Conservation (phyloP, 1,139 yeast genomes). For the Taphrina betulina region DNA sequence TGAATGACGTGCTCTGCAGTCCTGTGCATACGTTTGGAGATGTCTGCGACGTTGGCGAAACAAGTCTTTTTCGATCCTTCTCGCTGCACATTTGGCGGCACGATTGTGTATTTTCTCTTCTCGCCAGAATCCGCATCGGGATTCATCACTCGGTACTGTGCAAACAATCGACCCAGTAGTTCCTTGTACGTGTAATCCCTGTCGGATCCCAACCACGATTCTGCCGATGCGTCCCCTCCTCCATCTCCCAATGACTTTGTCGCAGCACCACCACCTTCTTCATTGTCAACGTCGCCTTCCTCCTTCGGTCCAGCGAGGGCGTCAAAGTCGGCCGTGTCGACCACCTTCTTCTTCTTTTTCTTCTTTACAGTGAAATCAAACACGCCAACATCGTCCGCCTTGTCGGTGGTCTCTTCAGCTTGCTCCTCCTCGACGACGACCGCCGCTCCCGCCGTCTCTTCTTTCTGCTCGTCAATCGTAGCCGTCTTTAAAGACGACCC, state of each 20-base stretch:
- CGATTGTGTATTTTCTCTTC: conserved; percentile 90
- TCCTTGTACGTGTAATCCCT: conserved; percentile 74
- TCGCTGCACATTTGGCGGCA: conserved; percentile 95
- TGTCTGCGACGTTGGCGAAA: conserved; percentile 93
- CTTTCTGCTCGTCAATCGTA: conserved; percentile 45
- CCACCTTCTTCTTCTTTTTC: conserved; percentile 62
- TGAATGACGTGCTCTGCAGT: conserved; percentile 96
- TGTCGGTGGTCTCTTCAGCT: conserved; percentile 37
- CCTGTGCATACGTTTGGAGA: conserved; percentile 90
- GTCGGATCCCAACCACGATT: conserved; percentile 42
- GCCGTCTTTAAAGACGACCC: conserved; percentile 35
- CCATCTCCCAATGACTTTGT: not conserved
- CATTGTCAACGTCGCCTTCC: conserved; percentile 55
- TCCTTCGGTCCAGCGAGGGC: conserved; percentile 62
- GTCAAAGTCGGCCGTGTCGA: conserved; percentile 74
- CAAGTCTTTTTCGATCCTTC: conserved; percentile 96
- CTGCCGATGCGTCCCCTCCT: conserved; percentile 43
- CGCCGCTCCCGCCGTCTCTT: conserved; percentile 45
- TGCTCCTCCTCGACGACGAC: conserved; percentile 43
- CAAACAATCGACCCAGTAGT: conserved; percentile 78
- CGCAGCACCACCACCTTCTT: conserved; percentile 38
- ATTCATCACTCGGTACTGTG: conserved; percentile 82
- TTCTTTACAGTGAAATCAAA: conserved; percentile 50
- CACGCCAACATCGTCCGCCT: conserved; percentile 47
- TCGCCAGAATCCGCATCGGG: conserved; percentile 98